A percentile compares a stretch with the other conserved stretches of the same genome.
Evolutionary conservation across 768 basidiomycete genomes (phyloP).

Genomic region (Phaeolepiota aurea): DNA sequence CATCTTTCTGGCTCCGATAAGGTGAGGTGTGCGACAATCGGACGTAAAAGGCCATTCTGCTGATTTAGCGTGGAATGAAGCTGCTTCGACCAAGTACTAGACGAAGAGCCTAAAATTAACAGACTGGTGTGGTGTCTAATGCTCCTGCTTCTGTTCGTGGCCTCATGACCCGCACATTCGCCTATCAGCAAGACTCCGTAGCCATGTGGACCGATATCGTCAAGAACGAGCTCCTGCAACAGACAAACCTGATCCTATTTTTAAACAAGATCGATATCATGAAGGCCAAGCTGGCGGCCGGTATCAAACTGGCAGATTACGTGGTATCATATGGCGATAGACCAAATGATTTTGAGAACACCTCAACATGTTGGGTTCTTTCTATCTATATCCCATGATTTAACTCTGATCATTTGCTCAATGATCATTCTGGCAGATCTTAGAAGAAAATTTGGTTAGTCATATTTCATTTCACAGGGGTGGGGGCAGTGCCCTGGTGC

Average conservation of each 20-base stretch:
- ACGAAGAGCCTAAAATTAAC: slow-evolving; percentile 56
- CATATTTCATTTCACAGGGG: background rate
- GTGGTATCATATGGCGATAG: slow-evolving; percentile 66
- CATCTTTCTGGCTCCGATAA: slow-evolving; percentile 65
- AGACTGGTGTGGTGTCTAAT: slow-evolving; percentile 53
- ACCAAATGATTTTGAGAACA: slow-evolving; percentile 61
- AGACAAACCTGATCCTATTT: slow-evolving; percentile 71
- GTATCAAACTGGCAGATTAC: slow-evolving; percentile 56
- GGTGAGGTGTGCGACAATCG: slow-evolving; percentile 16
- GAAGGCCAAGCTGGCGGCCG: slow-evolving; percentile 53
- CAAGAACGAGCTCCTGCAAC: slow-evolving; percentile 59
- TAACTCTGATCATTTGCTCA: slow-evolving; percentile 5
- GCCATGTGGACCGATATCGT: slow-evolving; percentile 69
- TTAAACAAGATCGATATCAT: slow-evolving; percentile 79
- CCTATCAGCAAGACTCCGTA: slow-evolving; percentile 62
- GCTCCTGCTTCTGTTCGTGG: background rate
- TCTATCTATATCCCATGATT: slow-evolving; percentile 2
- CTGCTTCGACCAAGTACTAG: slow-evolving; percentile 62
- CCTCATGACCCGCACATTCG: background rate
- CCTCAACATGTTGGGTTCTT: slow-evolving; percentile 48
- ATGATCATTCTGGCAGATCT: slow-evolving; percentile 21
- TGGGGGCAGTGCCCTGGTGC: too few species aligned
- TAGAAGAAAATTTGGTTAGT: slow-evolving; percentile 37
- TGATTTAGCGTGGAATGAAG: slow-evolving; percentile 14
- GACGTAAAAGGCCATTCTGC: background rate